Evolutionary conservation across 192 early-diverging fungal genomes (phyloP).

Genomic region (Coemansia sp.): DNA sequence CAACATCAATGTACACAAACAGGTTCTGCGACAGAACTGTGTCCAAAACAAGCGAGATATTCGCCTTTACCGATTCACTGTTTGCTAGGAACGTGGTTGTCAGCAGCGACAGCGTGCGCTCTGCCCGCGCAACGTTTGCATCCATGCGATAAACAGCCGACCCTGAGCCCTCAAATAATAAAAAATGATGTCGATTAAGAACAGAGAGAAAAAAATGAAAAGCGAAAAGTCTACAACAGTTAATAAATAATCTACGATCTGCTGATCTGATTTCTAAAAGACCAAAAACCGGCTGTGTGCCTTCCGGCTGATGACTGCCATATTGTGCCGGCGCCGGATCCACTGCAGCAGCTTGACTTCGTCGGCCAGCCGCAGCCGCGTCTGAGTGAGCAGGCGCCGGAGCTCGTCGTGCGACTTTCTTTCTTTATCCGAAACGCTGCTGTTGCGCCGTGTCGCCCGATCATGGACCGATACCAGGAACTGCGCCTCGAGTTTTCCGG

Average conservation of each 20-base stretch:
- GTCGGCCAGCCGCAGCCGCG: constrained; percentile 37
- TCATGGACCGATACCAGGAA: constrained; percentile 44
- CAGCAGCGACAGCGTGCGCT: constrained; percentile 46
- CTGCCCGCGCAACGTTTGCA: constrained; percentile 34
- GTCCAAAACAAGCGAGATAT: constrained; percentile 35
- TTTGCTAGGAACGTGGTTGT: constrained; percentile 46
- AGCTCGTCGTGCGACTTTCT: constrained; percentile 29
- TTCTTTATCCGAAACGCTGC: constrained; percentile 33
- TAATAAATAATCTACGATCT: not conserved
- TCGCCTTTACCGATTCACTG: constrained; percentile 29
- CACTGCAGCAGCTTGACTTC: constrained; percentile 50
- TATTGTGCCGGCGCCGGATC: constrained; percentile 48
- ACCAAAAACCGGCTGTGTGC: constrained; percentile 30
- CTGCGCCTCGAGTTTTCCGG: constrained; percentile 23
- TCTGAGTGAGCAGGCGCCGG: constrained; percentile 23
- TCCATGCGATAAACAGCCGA: constrained; percentile 22
- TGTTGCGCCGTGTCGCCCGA: constrained; percentile 27
- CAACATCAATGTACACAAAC: constrained; percentile 15
- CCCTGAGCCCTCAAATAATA: not conserved
- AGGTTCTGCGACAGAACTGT: constrained; percentile 42
- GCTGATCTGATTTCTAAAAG: constrained; percentile 10
- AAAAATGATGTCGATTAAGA: not conserved
- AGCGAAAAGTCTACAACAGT: constrained; percentile 1
- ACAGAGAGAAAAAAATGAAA: not conserved
- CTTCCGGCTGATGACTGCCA: constrained; percentile 36